Percentiles rank a stretch among this genome's conserved stretches.
These are phyloP conservation scores for Trichoderma sp. DNA, from an alignment of 2,329 filamentous ascomycete genomes.

Conservation along the genomic window DNA sequence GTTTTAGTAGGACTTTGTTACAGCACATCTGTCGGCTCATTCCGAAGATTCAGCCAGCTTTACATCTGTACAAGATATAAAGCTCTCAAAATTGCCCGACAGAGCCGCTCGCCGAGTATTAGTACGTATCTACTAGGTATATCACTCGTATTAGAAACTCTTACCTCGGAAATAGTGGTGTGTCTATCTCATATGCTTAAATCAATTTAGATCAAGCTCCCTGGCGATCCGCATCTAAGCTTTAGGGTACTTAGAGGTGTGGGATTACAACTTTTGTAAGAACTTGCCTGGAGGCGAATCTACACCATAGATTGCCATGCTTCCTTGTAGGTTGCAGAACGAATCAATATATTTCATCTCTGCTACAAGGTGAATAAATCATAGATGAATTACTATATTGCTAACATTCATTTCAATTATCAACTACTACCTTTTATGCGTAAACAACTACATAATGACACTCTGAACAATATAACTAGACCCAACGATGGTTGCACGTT, in stretches of 20 bases:
- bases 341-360: too few relatives aligned
- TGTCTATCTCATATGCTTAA: not conserved
- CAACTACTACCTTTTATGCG: too few relatives aligned
- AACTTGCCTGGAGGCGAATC: not conserved
- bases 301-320: not conserved
- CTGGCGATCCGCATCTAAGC: conserved; percentile 1
- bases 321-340: too few relatives aligned
- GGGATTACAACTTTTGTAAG: not conserved
- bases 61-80: not conserved
- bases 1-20: not conserved
- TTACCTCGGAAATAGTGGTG: not conserved
- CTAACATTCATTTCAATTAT: too few relatives aligned
- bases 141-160: not conserved
- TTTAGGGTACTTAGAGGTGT: not conserved
- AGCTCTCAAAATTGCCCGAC: not conserved
- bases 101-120: not conserved
- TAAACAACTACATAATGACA: too few relatives aligned
- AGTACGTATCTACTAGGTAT: too few relatives aligned
- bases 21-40: not conserved
- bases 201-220: not conserved
- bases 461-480: too few relatives aligned
- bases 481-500: too few relatives aligned
- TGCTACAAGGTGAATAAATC: too few relatives aligned
- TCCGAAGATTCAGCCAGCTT: not conserved
- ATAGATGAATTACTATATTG: too few relatives aligned